Evolutionary conservation across 108 stramenopile species (phyloP).

Genomic region (Skeletonema costatum): DNA sequence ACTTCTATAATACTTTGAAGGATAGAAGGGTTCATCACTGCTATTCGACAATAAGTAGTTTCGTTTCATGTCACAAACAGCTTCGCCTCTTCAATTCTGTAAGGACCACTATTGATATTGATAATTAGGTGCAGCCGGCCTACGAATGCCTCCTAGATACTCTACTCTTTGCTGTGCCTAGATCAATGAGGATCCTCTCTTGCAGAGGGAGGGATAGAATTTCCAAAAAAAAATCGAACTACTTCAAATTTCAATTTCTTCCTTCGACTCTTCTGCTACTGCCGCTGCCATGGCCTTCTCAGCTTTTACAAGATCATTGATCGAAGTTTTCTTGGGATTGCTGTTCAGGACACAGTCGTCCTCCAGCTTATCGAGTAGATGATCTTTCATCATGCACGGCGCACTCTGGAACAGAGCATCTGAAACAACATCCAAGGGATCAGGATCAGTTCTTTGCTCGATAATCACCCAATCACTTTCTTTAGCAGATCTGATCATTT

Average conservation of each 20-base stretch:
- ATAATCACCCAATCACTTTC: conserved; percentile 63
- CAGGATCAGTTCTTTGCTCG: conserved; percentile 60
- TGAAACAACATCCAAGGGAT: conserved; percentile 60
- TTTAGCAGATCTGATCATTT: conserved; percentile 60
- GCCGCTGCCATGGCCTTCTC: conserved; percentile 3
- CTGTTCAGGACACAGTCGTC: conserved; percentile 16
- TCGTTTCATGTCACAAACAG: neutral
- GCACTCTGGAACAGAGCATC: conserved; percentile 15
- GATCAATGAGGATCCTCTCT: neutral
- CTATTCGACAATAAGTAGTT: neutral
- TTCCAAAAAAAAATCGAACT: neutral
- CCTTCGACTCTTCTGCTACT: neutral
- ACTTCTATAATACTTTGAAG: neutral
- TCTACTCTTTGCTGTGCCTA: neutral
- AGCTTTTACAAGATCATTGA: neutral
- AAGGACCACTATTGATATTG: neutral
- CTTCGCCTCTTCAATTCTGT: neutral
- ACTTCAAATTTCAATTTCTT: conserved; percentile 19
- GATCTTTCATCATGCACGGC: conserved; percentile 1
- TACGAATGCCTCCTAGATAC: neutral
- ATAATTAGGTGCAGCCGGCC: neutral
- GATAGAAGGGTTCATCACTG: neutral
- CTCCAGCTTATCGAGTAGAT: conserved; percentile 1
- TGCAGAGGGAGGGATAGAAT: too few species aligned
- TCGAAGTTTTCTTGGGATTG: neutral